Evolutionary conservation across 176 grass and related monocot genomes (phyloP).

Genomic region (Juncus effusus): DNA sequence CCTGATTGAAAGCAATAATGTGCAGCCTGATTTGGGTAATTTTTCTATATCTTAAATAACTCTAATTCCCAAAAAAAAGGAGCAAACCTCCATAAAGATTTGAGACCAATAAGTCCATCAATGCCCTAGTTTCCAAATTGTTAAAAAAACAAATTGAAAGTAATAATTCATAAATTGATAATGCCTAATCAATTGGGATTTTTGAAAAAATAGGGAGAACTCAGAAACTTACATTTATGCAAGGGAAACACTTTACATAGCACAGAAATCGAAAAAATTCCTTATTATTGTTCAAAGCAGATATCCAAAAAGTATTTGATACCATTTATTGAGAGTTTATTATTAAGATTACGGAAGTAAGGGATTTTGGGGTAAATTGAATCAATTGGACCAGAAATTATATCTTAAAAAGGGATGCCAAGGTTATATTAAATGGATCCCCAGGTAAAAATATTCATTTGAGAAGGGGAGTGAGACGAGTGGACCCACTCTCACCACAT

Average conservation of each 20-base stretch:
- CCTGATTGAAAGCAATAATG: neutral
- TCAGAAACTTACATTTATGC: neutral
- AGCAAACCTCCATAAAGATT: neutral
- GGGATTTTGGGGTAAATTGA: neutral
- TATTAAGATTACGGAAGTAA: neutral
- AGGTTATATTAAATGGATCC: neutral
- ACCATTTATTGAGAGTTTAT: neutral
- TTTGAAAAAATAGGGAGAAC: neutral
- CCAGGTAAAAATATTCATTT: neutral
- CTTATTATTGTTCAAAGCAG: neutral
- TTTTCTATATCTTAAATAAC: neutral
- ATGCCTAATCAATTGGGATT: neutral
- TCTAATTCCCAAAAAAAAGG: neutral
- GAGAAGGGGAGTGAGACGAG: neutral
- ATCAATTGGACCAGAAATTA: neutral
- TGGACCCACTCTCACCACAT: neutral
- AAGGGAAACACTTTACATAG: neutral
- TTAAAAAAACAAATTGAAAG: neutral
- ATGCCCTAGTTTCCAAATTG: slow-evolving; percentile 7
- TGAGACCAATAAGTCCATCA: neutral
- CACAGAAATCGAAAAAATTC: neutral
- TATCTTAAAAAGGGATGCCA: neutral
- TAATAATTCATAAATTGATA: neutral
- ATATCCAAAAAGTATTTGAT: slow-evolving; percentile 6
- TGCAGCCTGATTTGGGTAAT: neutral